These are phyloP conservation scores for Talaromyces sp. DNA, from an alignment of 2,329 filamentous ascomycete species.

Conservation along the genomic window DNA sequence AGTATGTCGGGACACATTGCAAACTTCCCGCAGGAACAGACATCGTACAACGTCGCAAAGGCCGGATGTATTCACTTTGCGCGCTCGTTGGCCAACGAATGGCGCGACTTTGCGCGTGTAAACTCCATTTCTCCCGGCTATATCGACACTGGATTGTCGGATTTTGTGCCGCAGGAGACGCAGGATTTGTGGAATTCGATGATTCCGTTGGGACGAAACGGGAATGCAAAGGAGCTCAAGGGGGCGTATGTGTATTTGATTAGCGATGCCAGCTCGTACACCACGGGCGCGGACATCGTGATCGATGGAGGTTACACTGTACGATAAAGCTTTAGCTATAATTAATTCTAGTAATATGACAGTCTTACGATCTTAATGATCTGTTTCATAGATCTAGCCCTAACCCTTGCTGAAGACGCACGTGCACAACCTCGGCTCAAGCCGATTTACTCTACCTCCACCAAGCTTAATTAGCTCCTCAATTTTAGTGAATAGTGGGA, in stretches of 20 bases:
- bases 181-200: slow-evolving; percentile 59
- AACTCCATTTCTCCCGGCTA: slow-evolving; percentile 67
- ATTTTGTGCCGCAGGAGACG: slow-evolving; percentile 59
- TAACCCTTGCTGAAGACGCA: not conserved
- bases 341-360: not conserved
- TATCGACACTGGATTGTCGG: slow-evolving; percentile 64
- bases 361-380: not conserved
- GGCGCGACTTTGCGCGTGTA: slow-evolving; percentile 66
- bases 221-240: slow-evolving; percentile 64
- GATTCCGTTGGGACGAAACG: slow-evolving; percentile 60
- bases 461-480: not conserved
- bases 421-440: slow-evolving; percentile 5
- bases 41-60: slow-evolving; percentile 64
- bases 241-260: slow-evolving; percentile 53
- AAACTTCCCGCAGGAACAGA: slow-evolving; percentile 63
- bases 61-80: slow-evolving; percentile 65
- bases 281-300: slow-evolving; percentile 48
- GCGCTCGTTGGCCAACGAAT: slow-evolving; percentile 64
- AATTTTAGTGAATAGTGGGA: not conserved
- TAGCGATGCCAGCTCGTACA: slow-evolving; percentile 49
- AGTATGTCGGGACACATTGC: slow-evolving; percentile 58
- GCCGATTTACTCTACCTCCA: not conserved
- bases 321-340: slow-evolving; percentile 29
- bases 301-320: slow-evolving; percentile 51
- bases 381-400: not conserved